Base-by-base conservation (phyloP, 768 basidiomycete genomes). In the Lentinula boryana region DNA sequence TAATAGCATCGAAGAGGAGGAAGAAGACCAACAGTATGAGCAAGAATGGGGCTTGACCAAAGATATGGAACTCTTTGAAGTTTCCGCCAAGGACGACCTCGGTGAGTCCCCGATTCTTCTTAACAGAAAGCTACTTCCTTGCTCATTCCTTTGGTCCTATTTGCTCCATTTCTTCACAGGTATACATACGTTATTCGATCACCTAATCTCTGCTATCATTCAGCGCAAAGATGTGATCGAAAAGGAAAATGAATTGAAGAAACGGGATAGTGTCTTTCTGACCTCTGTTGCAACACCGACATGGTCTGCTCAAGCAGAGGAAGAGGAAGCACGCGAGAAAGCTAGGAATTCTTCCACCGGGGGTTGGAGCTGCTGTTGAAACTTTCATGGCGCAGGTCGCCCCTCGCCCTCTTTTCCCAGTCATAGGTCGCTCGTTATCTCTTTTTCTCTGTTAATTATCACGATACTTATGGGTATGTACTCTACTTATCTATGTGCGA, bases 51-150 rank as follows among this genome's bases (percentile, higher is more conserved):
- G 90, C 5, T 78, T 89, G 41, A 85, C 80, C 69, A 89, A 88
- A 69, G 89, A 86, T 63, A 92, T 95, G 86, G 89, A 90, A 68
- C 80, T 95, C 16, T 92, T 91, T 64, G 92, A 96, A 70, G 92
- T 96, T 18, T 95, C 92, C 48, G 89, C 95, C 57, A 95, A 95
- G 73, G 93, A 95, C 67, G 89, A 91, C 68, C 68, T 75, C 35
- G 94, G 93, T 94, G 63, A 64, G 84, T 76, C 56, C 44, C 56
- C 27, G 31, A n/a, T 52, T 44, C 35, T 48, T 44, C 43, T 48
- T 36, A 21, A 18, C 5, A 16, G 23, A 58, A 58, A 58, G 67
- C 16, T 18, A 27, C 23, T 46, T 57, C 40, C 21, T 35, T 43
- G 15, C 23, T 43, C 23, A 57, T 40, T 2, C 3, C 35, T 15